Evolutionary conservation across 202 grass and related monocot species (phyloP), one percentile per base, ranked within the genome.

Genomic region (Dendrocalamus latiflorus): DNA sequence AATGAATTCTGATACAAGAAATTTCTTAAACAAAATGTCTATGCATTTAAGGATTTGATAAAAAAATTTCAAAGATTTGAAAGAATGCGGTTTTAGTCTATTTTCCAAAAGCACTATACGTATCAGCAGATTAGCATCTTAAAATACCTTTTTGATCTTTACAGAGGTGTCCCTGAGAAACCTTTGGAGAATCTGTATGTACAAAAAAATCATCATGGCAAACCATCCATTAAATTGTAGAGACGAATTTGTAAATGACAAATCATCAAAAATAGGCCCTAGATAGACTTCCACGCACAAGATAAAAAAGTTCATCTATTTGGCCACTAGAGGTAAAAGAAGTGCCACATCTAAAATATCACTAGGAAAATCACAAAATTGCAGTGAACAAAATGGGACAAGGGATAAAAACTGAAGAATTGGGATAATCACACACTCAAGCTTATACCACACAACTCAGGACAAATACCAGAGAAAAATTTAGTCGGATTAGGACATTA

Each of bases 161-260:
- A 7, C 24, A 26, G 66, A 13, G 13, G 34, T 36, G 65, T 72
- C 68, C 55, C 37, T 2, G 43, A 82, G 22, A 64, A 83, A 53
- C 24, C 26, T 47, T 42, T 37, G 55, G 21, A 83, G 20, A 87
- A 87, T 71, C 79, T 87, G 65, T 50, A 33, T 61, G 66, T 8
- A 21, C 16, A 34, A 17, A 80, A 22, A 51, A 39, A 47, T 38
- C 20, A 79, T 33, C 42, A 79, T 81, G 25, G 50, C 28, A 75
- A 74, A 68, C 18, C 51, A 8, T 6, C 12, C 0, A 70, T 41
- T 3, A 2, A 63, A 63, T 41, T 63, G 8, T 9, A 81, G 24
- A 34, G 20, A 30, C 10, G 25, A 51, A 36, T 16, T 15, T 41
- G 15, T 10, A 74, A 65, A 63, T 17, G 43, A 28, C 53, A 85